Evolutionary conservation across 257 asterid genomes (phyloP).

Genomic region (Solanum corneliomulleri): DNA sequence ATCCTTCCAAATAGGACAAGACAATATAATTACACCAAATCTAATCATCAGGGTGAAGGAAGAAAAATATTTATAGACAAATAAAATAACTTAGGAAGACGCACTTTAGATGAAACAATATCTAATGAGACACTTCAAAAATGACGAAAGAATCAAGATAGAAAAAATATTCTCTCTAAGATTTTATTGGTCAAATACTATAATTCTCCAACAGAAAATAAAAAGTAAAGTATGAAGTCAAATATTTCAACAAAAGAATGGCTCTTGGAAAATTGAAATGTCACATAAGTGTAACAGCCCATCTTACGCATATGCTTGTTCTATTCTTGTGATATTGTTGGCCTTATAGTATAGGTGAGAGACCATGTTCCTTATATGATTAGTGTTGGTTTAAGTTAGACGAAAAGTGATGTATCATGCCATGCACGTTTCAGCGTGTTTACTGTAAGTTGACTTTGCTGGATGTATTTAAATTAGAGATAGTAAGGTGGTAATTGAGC

Average conservation of each 20-base stretch:
- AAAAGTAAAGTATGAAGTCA: neutral
- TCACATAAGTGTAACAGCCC: neutral
- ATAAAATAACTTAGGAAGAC: neutral
- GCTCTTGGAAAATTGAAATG: neutral
- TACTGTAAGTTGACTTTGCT: no score
- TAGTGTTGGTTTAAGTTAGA: no score
- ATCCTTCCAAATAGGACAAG: no score
- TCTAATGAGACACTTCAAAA: neutral
- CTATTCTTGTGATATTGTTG: no score
- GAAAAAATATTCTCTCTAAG: neutral
- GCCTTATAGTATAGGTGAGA: no score
- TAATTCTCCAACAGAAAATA: neutral
- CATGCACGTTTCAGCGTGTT: no score
- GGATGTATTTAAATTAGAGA: no score
- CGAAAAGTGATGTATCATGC: no score
- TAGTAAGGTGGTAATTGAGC: no score
- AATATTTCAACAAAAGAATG: neutral
- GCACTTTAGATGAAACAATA: neutral
- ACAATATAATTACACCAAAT: no score
- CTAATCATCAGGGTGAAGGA: neutral
- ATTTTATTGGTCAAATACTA: neutral
- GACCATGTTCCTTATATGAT: no score
- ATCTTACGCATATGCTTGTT: no score
- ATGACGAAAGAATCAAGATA: neutral
- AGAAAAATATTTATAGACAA: neutral